phyloP scores from a whole-genome alignment of 495 filamentous ascomycete genomes.

The Paragyromitra xinjiangensis region DNA sequence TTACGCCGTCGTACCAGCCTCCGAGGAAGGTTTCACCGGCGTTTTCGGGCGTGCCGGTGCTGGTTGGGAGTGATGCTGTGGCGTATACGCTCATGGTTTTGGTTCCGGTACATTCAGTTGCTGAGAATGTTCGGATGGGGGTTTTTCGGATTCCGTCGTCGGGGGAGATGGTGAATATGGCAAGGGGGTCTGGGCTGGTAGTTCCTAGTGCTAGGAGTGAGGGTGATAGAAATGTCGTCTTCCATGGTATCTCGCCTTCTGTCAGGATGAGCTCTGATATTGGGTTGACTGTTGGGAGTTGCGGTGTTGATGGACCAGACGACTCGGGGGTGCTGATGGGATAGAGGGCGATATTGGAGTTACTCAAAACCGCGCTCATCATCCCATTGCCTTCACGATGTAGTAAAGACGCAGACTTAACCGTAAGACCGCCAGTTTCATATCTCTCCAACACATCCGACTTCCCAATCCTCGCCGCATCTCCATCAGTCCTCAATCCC shows the following conservation, averaged over 20 bases:
- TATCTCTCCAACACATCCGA: constrained; percentile 45
- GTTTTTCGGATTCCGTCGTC: constrained; percentile 5
- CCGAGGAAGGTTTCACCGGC: constrained; percentile 68
- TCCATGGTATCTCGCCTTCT: constrained; percentile 46
- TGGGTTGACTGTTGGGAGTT: neutral
- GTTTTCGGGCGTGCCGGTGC: constrained; percentile 48
- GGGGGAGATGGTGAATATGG: constrained; percentile 30
- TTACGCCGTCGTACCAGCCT: constrained; percentile 69
- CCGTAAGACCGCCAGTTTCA: constrained; percentile 41
- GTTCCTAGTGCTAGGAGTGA: constrained; percentile 45
- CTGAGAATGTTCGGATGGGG: constrained; percentile 39
- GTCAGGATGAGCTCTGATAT: constrained; percentile 14
- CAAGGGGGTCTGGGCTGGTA: constrained; percentile 24
- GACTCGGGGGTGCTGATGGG: constrained; percentile 56
- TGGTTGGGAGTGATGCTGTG: constrained; percentile 63
- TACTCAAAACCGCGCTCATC: constrained; percentile 63
- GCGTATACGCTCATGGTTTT: constrained; percentile 61
- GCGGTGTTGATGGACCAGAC: neutral
- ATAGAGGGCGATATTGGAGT: constrained; percentile 63
- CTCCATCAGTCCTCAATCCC: constrained; percentile 34
- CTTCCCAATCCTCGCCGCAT: constrained; percentile 8
- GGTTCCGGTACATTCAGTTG: constrained; percentile 22
- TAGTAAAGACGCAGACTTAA: constrained; percentile 39
- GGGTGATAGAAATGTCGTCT: constrained; percentile 38
- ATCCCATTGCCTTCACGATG: constrained; percentile 48